Conservation (phyloP, 164 flowering plant species). For the Magnolia sinica region DNA sequence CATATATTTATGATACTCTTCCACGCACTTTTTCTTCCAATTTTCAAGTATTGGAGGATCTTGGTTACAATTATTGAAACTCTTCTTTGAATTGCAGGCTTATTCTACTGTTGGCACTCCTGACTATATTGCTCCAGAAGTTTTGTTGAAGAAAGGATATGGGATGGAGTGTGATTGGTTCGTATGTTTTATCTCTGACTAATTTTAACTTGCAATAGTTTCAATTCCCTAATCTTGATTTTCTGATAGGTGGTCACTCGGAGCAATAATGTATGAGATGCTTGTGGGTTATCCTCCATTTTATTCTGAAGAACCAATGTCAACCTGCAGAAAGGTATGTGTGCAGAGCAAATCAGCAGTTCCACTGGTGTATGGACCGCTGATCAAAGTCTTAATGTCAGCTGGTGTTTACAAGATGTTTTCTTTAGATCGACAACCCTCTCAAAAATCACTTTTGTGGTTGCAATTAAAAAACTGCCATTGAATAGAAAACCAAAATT, state of each 20-base stretch:
- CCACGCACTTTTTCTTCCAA: background rate
- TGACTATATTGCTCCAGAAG: conserved; percentile 41
- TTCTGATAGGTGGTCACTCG: conserved; percentile 56
- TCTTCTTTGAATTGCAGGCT: conserved; percentile 23
- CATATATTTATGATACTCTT: background rate
- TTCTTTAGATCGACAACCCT: background rate
- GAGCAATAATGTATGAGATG: conserved; percentile 59
- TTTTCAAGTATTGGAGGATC: background rate
- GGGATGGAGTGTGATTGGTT: conserved; percentile 51
- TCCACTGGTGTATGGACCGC: background rate
- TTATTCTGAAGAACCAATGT: conserved; percentile 62
- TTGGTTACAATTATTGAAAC: background rate
- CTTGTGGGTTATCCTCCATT: conserved; percentile 64
- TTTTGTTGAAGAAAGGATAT: conserved; percentile 40
- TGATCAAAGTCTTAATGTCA: background rate
- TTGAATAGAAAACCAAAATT: too few species aligned
- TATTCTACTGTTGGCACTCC: conserved; percentile 48
- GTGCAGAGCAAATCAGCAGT: background rate
- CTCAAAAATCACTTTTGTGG: background rate
- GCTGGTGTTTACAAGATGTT: background rate
- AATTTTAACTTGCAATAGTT: background rate
- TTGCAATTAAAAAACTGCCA: background rate
- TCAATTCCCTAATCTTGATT: background rate
- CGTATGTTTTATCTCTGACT: conserved; percentile 3
- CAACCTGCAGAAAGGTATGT: conserved; percentile 58